Evolutionary conservation across 345 rosid species (phyloP), one percentile per base, ranked within the genome.

Genomic region (Eutrema yunnanense): DNA sequence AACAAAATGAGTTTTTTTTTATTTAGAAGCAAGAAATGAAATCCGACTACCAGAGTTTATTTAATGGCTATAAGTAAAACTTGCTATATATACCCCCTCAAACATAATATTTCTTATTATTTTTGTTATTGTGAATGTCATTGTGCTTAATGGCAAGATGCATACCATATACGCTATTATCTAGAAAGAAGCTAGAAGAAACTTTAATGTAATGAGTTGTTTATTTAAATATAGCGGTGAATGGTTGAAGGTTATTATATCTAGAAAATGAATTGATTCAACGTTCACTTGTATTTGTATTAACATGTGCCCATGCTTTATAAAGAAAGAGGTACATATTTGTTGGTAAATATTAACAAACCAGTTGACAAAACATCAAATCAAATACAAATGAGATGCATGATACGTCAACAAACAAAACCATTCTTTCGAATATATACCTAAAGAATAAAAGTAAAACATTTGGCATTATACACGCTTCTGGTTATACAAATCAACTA

Each of bases 401-500:
- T 30, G 16, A 43, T 29, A 42, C 42, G 62, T 30, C 44, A 55
- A 32, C 43, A 43, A 41, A 68, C 61, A 40, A 59, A 59, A 38
- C 19, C 37, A 60, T 6, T 69, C 37, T 37, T 14, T 58, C 10
- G 60, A 33, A n/a, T 33, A 33, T 3, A 7, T 55, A 22, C 16
- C 32, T 32, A 55, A 55, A 7, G 16, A 52, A 6, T 2, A 9
- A 40, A 6, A 47, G n/a, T 5, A n/a, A 52, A 5, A 29, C 9
- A 8, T 7, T 52, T 73, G 78, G 72, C 78, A 73, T 57, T 65
- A 65, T 65, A 51, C 78, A 65, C 53, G 67, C 72, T 40, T 57
- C 13, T 40, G 51, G 54, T 49, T 27, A 53, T 4, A 9, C 14
- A 51, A 52, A 22, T 44, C 29, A 44, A 72, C 62, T 8, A 41